A percentile compares a stretch with the other conserved stretches of the same genome.
Conservation (phyloP, 208 protist genomes). For the Wallacemonas sp. region DNA sequence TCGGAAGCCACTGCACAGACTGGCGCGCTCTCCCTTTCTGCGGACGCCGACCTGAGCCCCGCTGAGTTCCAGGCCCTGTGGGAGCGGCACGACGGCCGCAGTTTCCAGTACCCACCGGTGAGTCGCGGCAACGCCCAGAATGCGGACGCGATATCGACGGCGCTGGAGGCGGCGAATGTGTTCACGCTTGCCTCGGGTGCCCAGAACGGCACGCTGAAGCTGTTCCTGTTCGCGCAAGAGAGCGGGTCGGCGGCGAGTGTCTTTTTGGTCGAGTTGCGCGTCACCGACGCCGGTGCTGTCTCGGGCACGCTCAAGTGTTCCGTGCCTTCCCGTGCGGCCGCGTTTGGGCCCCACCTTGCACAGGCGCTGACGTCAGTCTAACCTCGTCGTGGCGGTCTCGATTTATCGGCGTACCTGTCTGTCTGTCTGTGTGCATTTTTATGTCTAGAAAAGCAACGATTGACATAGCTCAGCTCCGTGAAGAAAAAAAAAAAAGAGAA, state of each 20-base stretch:
- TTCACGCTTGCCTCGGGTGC: slow-evolving; percentile 61
- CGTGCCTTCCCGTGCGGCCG: slow-evolving; percentile 11
- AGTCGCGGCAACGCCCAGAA: slow-evolving; percentile 6
- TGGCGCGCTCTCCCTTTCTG: slow-evolving; percentile 21
- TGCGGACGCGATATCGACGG: slow-evolving; percentile 35
- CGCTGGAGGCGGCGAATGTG: slow-evolving; percentile 39
- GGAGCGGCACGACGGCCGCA: slow-evolving; percentile 17
- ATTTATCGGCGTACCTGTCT: background rate
- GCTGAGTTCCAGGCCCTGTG: slow-evolving; percentile 40
- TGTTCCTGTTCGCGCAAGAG: slow-evolving; percentile 56
- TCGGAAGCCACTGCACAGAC: background rate
- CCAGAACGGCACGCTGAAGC: slow-evolving; percentile 37
- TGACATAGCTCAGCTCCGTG: too few species aligned
- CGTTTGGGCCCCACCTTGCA: background rate
- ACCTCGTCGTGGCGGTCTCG: too few species aligned
- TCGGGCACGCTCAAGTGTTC: slow-evolving; percentile 46
- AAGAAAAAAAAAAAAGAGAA: background rate
- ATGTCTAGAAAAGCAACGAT: background rate
- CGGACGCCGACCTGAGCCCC: slow-evolving; percentile 40
- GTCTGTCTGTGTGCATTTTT: background rate
- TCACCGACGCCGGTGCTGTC: slow-evolving; percentile 26
- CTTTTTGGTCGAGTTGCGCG: slow-evolving; percentile 46
- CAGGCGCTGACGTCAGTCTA: background rate
- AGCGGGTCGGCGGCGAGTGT: background rate
- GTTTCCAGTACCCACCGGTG: slow-evolving; percentile 12